Percentiles rank a stretch among this genome's conserved stretches.
phyloP scores from a whole-genome alignment of 768 basidiomycete genomes.

The Pleurotus platypus region DNA sequence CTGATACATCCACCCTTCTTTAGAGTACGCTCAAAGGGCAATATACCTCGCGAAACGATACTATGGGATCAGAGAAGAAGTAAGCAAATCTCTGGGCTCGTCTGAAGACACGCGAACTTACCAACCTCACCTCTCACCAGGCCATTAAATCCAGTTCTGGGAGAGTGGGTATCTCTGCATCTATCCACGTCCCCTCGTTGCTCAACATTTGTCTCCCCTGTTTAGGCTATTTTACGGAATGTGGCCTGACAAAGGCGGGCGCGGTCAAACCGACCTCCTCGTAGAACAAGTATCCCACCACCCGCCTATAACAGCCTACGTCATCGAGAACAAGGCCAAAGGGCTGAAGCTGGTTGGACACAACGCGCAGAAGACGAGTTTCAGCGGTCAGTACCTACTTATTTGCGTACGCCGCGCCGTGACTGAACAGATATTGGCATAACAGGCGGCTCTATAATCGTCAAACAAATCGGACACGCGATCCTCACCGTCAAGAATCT shows the following conservation, averaged over 20 bases:
- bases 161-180: constrained; percentile 57
- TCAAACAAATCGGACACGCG: constrained; percentile 96
- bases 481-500: constrained; percentile 66
- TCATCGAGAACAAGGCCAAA: constrained; percentile 74
- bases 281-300: constrained; percentile 99
- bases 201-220: background rate
- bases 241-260: constrained; percentile 75
- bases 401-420: background rate
- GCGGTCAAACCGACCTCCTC: constrained; percentile 78
- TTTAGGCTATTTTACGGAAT: constrained; percentile 78
- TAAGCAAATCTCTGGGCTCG: constrained; percentile 28
- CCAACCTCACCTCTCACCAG: constrained; percentile 30
- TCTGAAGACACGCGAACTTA: constrained; percentile 8
- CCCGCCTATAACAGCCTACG: constrained; percentile 83
- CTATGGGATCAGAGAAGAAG: constrained; percentile 98
- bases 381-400: constrained; percentile 53
- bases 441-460: constrained; percentile 68
- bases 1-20: background rate
- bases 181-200: too few species aligned
- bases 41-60: constrained; percentile 92
- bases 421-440: background rate
- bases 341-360: constrained; percentile 80
- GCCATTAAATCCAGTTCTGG: constrained; percentile 93
- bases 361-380: constrained; percentile 93
- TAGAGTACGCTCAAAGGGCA: constrained; percentile 93